phyloP scores from a whole-genome alignment of 495 filamentous ascomycete genomes.

The Achaetomiella virescens region DNA sequence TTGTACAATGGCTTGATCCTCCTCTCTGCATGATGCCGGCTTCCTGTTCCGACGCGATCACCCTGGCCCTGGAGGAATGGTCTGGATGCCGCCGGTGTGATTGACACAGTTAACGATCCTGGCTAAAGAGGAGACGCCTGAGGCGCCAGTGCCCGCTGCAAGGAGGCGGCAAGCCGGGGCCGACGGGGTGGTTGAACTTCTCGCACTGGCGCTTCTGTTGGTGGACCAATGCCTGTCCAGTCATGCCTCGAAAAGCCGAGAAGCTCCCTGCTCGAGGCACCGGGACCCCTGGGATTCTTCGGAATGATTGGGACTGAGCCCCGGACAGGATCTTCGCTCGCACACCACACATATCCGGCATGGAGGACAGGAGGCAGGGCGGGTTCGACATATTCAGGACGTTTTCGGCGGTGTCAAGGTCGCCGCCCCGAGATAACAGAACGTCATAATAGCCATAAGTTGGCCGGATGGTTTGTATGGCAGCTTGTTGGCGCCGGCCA shows the following conservation, averaged over 20 bases:
- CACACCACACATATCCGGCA: neutral
- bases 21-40: slow-evolving; percentile 4
- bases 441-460: neutral
- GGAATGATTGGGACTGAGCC: neutral
- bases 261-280: slow-evolving; percentile 16
- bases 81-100: neutral
- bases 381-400: neutral
- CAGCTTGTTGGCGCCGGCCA: neutral
- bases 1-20: neutral
- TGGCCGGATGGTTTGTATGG: neutral
- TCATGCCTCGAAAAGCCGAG: slow-evolving; percentile 13
- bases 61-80: neutral
- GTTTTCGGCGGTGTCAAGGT: slow-evolving; percentile 1
- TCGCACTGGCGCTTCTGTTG: slow-evolving; percentile 3
- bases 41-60: slow-evolving; percentile 9
- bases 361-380: neutral
- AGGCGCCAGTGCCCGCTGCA: neutral
- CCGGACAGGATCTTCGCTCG: neutral
- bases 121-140: neutral
- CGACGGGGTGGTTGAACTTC: slow-evolving; percentile 1
- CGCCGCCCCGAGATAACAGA: neutral
- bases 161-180: slow-evolving; percentile 1
- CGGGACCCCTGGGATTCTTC: neutral
- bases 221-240: slow-evolving; percentile 7
- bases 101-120: neutral